A percentile compares a stretch with the other conserved stretches of the same genome.
phyloP scores from a whole-genome alignment of 2,329 filamentous ascomycete genomes.

The Cadophora gregata region DNA sequence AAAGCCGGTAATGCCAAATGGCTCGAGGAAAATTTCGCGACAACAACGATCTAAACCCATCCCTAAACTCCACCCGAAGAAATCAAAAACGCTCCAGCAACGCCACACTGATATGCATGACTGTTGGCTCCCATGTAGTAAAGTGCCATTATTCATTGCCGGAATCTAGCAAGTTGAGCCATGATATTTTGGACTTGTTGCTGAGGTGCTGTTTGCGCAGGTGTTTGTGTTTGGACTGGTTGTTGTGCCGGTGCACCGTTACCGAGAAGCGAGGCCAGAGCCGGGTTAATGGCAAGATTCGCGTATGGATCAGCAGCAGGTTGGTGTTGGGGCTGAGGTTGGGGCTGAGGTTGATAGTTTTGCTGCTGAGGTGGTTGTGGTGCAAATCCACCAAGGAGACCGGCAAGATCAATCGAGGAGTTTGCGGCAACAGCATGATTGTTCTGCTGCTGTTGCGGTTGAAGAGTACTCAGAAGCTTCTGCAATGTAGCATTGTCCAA shows the following conservation, averaged over 20 bases:
- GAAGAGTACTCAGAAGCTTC: slow-evolving; percentile 67
- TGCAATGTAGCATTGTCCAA: slow-evolving; percentile 75
- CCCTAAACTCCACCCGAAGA: background rate
- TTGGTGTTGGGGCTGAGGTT: slow-evolving; percentile 25
- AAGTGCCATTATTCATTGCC: slow-evolving; percentile 51
- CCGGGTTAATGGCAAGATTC: slow-evolving; percentile 36
- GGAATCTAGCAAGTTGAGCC: slow-evolving; percentile 71
- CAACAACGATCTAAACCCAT: background rate
- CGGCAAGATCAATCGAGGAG: slow-evolving; percentile 43
- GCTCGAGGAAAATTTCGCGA: background rate
- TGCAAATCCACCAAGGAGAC: slow-evolving; percentile 42
- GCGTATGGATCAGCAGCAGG: slow-evolving; percentile 41
- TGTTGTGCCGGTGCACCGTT: slow-evolving; percentile 30
- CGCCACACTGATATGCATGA: background rate
- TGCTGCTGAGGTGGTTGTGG: slow-evolving; percentile 45
- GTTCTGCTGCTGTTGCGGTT: slow-evolving; percentile 37
- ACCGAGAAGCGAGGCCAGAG: slow-evolving; percentile 38
- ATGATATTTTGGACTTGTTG: slow-evolving; percentile 74
- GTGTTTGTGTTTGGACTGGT: slow-evolving; percentile 13
- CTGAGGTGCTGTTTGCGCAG: slow-evolving; percentile 41
- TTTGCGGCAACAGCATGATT: slow-evolving; percentile 43
- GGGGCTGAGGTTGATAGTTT: slow-evolving; percentile 41
- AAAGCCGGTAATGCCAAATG: background rate
- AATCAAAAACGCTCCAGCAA: background rate
- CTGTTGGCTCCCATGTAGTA: background rate